Base-by-base conservation (phyloP, 2,329 filamentous ascomycete genomes). In the Harringtonia lauricola region DNA sequence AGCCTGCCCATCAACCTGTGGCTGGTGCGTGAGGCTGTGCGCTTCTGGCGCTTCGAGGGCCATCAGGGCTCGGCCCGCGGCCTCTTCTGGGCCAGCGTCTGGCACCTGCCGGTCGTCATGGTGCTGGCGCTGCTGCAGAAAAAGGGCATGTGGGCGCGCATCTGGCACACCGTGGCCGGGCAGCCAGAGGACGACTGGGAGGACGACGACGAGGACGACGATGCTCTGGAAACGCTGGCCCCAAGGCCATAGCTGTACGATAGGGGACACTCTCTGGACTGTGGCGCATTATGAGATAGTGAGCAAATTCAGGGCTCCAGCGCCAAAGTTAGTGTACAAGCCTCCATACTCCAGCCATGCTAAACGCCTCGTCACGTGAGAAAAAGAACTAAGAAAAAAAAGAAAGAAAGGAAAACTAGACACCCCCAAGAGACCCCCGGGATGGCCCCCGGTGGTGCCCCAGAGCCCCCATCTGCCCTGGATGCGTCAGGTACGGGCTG, bases 41-140 rank as follows among this genome's bases (percentile, higher is more conserved):
- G 72, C 31, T 95, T 96, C 65, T 95, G 85, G 81, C 76, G 73
- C 49, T 67, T 76, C 24, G 77, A 87, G 55, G 90, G 90, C 13
- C 75, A 82, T 49, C 80, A 81, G 53, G 89, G 89, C 2, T 86
- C 76, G 17, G 89, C 92, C 2, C 75, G 87, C 44, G 81, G 83
- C 0, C 63, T 98, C 42, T 98, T 98, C 62, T 98, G 92, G 92
- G 89, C 92, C 2, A 95, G 87, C 60, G 87, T 98, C 10, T 96
- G 90, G 92, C 89, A 95, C 65, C 62, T 98, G 39, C 92, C 92
- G 0, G 83, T 83, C 22, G 74, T 96, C 35, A 79, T 98, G 71
- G 87, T 95, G 38, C 68, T 95, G 48, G 90, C 88, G 3, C 81
- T 96, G 62, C 76, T 84, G 44, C 86, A 94, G 63, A 98, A 98